phyloP scores from a whole-genome alignment of 73 alveolate genomes.

The Paramecium octaurelia region DNA sequence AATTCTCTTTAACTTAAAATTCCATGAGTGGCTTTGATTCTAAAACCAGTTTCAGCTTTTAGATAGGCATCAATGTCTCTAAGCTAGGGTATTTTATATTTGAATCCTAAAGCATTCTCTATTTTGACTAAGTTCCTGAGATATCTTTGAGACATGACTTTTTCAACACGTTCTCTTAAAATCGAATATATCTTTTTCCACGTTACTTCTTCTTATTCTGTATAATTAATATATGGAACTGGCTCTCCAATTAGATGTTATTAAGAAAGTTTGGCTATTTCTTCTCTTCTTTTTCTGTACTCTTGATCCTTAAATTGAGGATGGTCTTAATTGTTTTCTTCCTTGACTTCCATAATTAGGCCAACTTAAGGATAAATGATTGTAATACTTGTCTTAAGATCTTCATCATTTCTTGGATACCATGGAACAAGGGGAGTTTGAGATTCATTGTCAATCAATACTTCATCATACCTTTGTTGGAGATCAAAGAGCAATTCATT shows the following conservation, averaged over 20 bases:
- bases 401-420: conserved; percentile 4
- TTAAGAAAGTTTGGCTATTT: conserved; percentile 41
- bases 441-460: not conserved
- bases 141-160: conserved; percentile 52
- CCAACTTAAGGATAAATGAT: not conserved
- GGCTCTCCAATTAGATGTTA: conserved; percentile 45
- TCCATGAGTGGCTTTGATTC: conserved; percentile 80
- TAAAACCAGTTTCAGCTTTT: conserved; percentile 73
- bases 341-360: not conserved
- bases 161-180: not conserved
- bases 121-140: conserved; percentile 25
- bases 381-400: not conserved
- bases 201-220: conserved; percentile 51
- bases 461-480: not conserved
- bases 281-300: conserved; percentile 60
- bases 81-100: conserved; percentile 72
- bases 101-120: conserved; percentile 42
- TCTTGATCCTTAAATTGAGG: conserved; percentile 27
- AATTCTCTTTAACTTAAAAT: conserved; percentile 76
- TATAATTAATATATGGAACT: conserved; percentile 60
- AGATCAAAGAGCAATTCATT: not conserved
- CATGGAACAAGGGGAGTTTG: not conserved
- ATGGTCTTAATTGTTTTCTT: conserved; percentile 28
- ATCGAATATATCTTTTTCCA: conserved; percentile 59
- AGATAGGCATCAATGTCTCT: conserved; percentile 69